Evolutionary conservation across 495 filamentous ascomycete genomes (phyloP).

Genomic region (Xylaria acuta): DNA sequence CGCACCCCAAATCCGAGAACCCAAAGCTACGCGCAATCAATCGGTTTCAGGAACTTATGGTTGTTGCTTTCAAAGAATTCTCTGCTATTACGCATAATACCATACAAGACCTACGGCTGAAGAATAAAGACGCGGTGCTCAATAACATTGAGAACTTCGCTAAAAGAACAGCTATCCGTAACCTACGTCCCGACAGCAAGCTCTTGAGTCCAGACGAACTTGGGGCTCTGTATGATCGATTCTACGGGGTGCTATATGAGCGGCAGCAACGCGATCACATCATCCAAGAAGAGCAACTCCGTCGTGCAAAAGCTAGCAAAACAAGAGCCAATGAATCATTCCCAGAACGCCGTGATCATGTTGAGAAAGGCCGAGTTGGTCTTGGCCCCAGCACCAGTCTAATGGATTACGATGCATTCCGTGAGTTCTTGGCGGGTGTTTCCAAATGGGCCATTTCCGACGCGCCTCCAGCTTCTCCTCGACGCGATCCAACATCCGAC

Average conservation of each 20-base stretch:
- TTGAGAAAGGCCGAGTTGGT: constrained; percentile 84
- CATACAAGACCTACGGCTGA: constrained; percentile 84
- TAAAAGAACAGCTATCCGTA: constrained; percentile 93
- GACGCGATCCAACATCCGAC: constrained; percentile 59
- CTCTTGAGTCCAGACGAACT: constrained; percentile 83
- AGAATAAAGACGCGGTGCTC: constrained; percentile 90
- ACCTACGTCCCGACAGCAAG: constrained; percentile 95
- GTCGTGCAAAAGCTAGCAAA: constrained; percentile 64
- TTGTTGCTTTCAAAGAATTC: constrained; percentile 98
- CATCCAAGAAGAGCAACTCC: constrained; percentile 75
- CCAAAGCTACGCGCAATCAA: constrained; percentile 91
- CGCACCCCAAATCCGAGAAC: constrained; percentile 93
- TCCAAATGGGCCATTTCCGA: constrained; percentile 92
- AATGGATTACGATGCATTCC: constrained; percentile 96
- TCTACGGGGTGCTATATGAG: constrained; percentile 89
- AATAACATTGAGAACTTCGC: constrained; percentile 96
- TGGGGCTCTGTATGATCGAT: constrained; percentile 87
- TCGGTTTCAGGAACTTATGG: constrained; percentile 96
- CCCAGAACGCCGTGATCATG: constrained; percentile 45
- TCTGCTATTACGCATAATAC: constrained; percentile 91
- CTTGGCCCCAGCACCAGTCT: constrained; percentile 84
- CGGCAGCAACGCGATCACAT: constrained; percentile 81
- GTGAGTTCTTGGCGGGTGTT: constrained; percentile 89
- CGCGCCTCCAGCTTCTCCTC: constrained; percentile 62
- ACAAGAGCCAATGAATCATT: constrained; percentile 58